Evolutionary conservation across 2,329 filamentous ascomycete genomes (phyloP).

Genomic region (Nectriaceae sp.): DNA sequence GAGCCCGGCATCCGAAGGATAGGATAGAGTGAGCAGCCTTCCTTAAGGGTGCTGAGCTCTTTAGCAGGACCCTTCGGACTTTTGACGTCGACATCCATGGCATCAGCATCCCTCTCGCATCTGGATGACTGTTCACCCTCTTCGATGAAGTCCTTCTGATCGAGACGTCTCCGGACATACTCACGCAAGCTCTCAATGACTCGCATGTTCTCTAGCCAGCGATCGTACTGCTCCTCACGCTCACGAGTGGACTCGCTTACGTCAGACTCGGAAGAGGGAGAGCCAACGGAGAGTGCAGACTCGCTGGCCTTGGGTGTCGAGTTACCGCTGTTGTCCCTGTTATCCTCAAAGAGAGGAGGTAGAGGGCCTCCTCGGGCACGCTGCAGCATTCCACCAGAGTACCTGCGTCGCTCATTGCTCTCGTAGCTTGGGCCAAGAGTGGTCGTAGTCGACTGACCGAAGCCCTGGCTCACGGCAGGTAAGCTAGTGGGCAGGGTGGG

Average conservation of each 20-base stretch:
- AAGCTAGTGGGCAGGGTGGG: conserved; percentile 60
- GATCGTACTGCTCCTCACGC: conserved; percentile 63
- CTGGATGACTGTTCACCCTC: conserved; percentile 22
- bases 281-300: conserved; percentile 49
- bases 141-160: conserved; percentile 54
- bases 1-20: conserved; percentile 41
- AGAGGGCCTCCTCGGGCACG: conserved; percentile 50
- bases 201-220: conserved; percentile 67
- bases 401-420: conserved; percentile 63
- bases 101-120: conserved; percentile 26
- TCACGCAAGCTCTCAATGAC: conserved; percentile 63
- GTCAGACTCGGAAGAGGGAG: conserved; percentile 58
- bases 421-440: conserved; percentile 71
- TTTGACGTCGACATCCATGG: conserved; percentile 41
- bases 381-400: conserved; percentile 68
- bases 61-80: conserved; percentile 29
- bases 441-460: conserved; percentile 64
- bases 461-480: conserved; percentile 69
- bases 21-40: conserved; percentile 41
- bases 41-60: conserved; percentile 26
- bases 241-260: conserved; percentile 52
- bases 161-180: conserved; percentile 59
- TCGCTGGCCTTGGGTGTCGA: conserved; percentile 48
- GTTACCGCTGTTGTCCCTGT: conserved; percentile 40
- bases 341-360: conserved; percentile 29